These are phyloP conservation scores for Sideroxylon spinosum DNA, from an alignment of 179 eudicot species.

Conservation along the genomic window DNA sequence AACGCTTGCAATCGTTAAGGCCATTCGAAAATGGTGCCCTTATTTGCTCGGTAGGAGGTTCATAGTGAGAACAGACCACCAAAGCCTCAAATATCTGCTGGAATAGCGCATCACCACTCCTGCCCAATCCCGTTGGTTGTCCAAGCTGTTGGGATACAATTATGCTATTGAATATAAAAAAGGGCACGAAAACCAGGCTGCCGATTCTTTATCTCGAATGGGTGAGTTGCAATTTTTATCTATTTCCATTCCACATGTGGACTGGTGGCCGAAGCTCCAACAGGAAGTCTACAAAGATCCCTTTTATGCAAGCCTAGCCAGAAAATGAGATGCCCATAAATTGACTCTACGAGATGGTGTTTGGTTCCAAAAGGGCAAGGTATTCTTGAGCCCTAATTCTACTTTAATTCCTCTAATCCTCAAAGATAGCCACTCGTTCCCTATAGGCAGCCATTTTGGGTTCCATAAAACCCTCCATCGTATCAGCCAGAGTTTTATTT, in stretches of 20 bases:
- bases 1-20: neutral
- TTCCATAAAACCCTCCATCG: neutral
- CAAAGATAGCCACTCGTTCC: neutral
- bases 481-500: slow-evolving; percentile 6
- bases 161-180: neutral
- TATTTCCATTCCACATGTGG: neutral
- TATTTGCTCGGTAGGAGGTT: slow-evolving; percentile 10
- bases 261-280: neutral
- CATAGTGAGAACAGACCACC: slow-evolving; percentile 8
- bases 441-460: slow-evolving; percentile 3
- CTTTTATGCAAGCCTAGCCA: neutral
- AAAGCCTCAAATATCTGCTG: slow-evolving; percentile 5
- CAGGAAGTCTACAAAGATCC: neutral
- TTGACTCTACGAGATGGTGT: neutral
- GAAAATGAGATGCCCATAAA: neutral
- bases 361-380: neutral
- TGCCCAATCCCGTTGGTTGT: neutral
- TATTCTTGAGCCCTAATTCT: neutral
- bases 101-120: slow-evolving; percentile 11
- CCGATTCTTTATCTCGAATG: neutral
- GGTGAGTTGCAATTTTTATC: neutral
- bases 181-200: neutral
- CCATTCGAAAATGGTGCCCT: neutral
- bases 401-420: slow-evolving; percentile 1
- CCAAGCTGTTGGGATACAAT: neutral